Base-by-base conservation (phyloP, 306 rosid species). In the Vigna radiata region DNA sequence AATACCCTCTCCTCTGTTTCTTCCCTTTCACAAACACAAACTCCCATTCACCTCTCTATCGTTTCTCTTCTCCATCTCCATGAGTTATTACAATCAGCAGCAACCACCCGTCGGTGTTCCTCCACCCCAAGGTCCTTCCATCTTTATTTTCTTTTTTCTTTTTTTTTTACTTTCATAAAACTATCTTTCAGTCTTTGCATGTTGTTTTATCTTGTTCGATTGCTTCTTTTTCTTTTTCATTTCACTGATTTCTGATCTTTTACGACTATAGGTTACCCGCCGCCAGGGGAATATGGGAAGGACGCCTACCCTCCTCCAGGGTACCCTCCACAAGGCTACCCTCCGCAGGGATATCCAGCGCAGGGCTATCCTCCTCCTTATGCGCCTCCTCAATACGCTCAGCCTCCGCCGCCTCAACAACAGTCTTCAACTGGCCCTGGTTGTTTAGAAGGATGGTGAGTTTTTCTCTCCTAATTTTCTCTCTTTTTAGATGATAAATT, bases 21-120 rank as follows among this genome's bases (percentile, higher is more conserved):
- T 17, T 36, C 25, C 7, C 25, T 74, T 7, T 23, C 56, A 19
- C 68, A 47, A 37, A 1, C 37, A 17, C 19, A 44, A 2, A 25
- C n/a, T 37, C n/a, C 10, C 27, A 0, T 4, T 3, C 8, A 15
- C 1, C 1, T 14, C 29, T 29, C 4, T 29, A 4, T 29, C 4
- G 0, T 5, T 4, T 63, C 13, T 17, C n/a, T 39, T 3, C 11
- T 6, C 39, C 8, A 12, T 1, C 6, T 15, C 48, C 7, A 93
- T 93, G 98, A 93, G 97, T 67, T 90, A 93, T 72, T 91, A 91
- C 91, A 86, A 80, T 21, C 98, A 93, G 82, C 93, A 91, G 23
- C 98, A 85, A 44, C 97, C 98, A 8, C 98, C 98, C 3, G 97
- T 93, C 18, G 98, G 97, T 1, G 97, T 87, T 70, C 98, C 98